phyloP scores from a whole-genome alignment of 2,329 filamentous ascomycete genomes.

The Blumeria hordei region DNA sequence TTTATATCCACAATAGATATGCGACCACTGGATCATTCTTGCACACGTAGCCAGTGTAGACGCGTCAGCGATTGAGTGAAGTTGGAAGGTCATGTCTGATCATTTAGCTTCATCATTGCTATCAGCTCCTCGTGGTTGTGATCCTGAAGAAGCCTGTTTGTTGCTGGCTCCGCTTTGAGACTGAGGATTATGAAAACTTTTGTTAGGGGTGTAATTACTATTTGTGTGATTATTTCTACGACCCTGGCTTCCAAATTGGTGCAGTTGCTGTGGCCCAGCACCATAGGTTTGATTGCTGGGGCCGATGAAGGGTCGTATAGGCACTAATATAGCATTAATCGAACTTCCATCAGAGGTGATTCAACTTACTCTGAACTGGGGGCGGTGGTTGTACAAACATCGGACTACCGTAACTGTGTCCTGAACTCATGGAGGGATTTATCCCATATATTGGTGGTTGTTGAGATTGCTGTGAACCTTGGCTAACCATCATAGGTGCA shows the following conservation, averaged over 20 bases:
- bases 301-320: slow-evolving; percentile 34
- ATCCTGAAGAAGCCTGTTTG: slow-evolving; percentile 15
- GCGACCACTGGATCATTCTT: slow-evolving; percentile 8
- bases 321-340: slow-evolving; percentile 22
- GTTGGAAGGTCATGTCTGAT: slow-evolving; percentile 4
- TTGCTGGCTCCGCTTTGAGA: slow-evolving; percentile 19
- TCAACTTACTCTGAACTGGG: slow-evolving; percentile 45
- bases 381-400: slow-evolving; percentile 47
- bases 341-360: background rate
- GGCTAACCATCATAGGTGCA: slow-evolving; percentile 83
- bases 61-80: slow-evolving; percentile 12
- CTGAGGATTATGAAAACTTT: slow-evolving; percentile 21
- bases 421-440: slow-evolving; percentile 50
- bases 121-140: slow-evolving; percentile 18
- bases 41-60: slow-evolving; percentile 11
- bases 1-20: slow-evolving; percentile 6
- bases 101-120: slow-evolving; percentile 24
- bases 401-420: slow-evolving; percentile 28
- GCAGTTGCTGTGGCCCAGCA: slow-evolving; percentile 34
- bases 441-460: slow-evolving; percentile 39
- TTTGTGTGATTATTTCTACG: slow-evolving; percentile 27
- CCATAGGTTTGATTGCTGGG: slow-evolving; percentile 30
- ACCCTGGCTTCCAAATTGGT: slow-evolving; percentile 32
- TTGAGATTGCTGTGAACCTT: slow-evolving; percentile 82
- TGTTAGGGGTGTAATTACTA: slow-evolving; percentile 25